A percentile compares a stretch with the other conserved stretches of the same genome.
These are phyloP conservation scores for Pseudozyma hubeiensis DNA, from an alignment of 1,284 basidiomycete genomes.

Conservation along the genomic window DNA sequence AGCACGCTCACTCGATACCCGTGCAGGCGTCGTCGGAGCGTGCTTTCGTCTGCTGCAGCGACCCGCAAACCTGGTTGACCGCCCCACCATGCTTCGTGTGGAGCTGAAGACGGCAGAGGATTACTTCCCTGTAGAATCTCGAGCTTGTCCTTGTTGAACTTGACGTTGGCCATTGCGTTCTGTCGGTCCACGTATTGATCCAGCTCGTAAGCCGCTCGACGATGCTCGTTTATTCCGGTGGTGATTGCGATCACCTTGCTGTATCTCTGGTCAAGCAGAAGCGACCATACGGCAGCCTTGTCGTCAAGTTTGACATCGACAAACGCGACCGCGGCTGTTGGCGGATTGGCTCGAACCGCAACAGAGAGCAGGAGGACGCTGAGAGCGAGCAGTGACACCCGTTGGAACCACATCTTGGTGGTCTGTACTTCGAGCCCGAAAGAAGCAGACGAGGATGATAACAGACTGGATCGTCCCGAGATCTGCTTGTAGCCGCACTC, in stretches of 20 bases:
- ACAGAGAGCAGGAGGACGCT: background rate
- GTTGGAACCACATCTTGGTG: constrained; percentile 17
- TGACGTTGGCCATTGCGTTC: constrained; percentile 1
- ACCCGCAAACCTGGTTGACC: background rate
- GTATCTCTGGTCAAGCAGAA: constrained; percentile 24
- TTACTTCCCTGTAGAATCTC: constrained; percentile 15
- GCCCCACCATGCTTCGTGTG: constrained; percentile 32
- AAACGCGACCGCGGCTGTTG: constrained; percentile 27
- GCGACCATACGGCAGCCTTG: constrained; percentile 39
- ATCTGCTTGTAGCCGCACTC: no score
- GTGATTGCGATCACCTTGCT: constrained; percentile 28
- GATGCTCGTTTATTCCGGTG: constrained; percentile 23
- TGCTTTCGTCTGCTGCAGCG: background rate
- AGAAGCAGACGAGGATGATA: no score
- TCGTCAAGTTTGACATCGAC: constrained; percentile 48
- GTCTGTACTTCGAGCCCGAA: background rate
- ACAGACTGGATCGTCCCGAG: no score
- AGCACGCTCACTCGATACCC: constrained; percentile 25
- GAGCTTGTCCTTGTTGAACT: constrained; percentile 6
- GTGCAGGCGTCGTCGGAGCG: background rate
- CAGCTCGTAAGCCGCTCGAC: constrained; percentile 24
- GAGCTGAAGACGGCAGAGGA: background rate
- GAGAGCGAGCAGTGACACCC: background rate
- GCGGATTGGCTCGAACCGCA: background rate
- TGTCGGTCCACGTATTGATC: constrained; percentile 13